These are phyloP conservation scores for Fagopyrum tataricum DNA, from an alignment of 148 eudicot species.

Conservation along the genomic window DNA sequence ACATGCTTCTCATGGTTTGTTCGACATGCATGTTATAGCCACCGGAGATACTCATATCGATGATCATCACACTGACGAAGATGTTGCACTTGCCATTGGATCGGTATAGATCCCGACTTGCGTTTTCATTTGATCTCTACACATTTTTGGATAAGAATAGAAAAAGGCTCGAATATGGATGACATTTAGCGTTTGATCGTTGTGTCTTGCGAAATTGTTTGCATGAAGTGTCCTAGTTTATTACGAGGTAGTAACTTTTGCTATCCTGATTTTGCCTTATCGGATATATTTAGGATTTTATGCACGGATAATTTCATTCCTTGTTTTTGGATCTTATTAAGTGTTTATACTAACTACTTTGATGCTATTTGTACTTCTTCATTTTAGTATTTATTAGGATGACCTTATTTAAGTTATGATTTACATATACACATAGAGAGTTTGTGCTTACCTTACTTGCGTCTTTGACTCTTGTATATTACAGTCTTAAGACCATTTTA, in stretches of 20 bases:
- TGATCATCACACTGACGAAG: constrained; percentile 98
- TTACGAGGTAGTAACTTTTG: background rate
- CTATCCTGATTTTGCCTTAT: background rate
- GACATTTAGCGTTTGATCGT: background rate
- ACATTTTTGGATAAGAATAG: background rate
- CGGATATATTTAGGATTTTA: background rate
- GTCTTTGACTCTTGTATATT: too few species aligned
- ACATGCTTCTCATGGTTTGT: constrained; percentile 93
- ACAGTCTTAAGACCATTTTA: background rate
- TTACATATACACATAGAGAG: constrained; percentile 72
- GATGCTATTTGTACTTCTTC: background rate
- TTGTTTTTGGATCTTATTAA: too few species aligned
- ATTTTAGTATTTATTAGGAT: constrained; percentile 81
- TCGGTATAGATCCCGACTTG: constrained; percentile 37
- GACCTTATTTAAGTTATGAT: constrained; percentile 84
- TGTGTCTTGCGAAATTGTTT: background rate
- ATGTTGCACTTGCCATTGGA: constrained; percentile 92
- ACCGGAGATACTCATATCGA: constrained; percentile 89
- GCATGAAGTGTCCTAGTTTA: background rate
- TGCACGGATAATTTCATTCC: background rate
- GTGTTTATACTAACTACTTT: background rate
- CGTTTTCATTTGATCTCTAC: background rate
- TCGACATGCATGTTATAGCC: constrained; percentile 87
- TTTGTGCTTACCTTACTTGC: too few species aligned
- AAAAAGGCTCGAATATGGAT: too few species aligned